These are phyloP conservation scores for Cunninghamia lanceolata DNA, from an alignment of 75 land plant species.

Conservation along the genomic window DNA sequence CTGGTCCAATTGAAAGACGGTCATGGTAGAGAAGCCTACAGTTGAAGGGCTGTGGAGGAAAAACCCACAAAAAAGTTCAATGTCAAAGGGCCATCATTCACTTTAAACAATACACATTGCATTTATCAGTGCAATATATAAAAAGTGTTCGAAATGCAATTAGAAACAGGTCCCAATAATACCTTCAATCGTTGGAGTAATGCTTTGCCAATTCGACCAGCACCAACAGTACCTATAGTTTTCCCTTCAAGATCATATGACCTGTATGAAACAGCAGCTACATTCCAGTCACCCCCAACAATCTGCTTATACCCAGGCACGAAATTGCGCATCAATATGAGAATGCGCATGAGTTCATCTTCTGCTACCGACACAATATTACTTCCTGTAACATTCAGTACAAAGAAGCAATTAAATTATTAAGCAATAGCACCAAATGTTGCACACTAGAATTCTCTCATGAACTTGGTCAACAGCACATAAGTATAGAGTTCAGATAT, in stretches of 20 bases:
- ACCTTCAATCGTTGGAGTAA: constrained; percentile 79
- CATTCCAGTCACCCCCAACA: constrained; percentile 85
- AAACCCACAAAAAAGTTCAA: background rate
- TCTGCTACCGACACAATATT: constrained; percentile 93
- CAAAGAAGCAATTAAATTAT: background rate
- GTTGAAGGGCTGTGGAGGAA: constrained; percentile 55
- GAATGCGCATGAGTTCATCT: constrained; percentile 94
- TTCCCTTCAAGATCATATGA: constrained; percentile 90
- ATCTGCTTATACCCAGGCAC: constrained; percentile 79
- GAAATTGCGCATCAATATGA: constrained; percentile 84
- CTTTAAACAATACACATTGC: background rate
- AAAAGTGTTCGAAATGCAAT: background rate
- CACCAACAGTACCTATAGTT: constrained; percentile 90
- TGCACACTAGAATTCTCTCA: background rate
- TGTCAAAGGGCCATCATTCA: background rate
- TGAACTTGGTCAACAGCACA: background rate
- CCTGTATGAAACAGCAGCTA: constrained; percentile 70
- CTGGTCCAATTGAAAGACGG: constrained; percentile 61
- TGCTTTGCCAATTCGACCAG: constrained; percentile 85
- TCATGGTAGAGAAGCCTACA: constrained; percentile 92
- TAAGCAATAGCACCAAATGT: background rate
- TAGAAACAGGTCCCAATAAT: background rate
- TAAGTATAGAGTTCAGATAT: background rate
- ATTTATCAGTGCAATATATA: background rate
- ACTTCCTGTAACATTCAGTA: constrained; percentile 47